Conservation (phyloP, 225 moss, liverwort and hornwort species). For the Ulota crispa region DNA sequence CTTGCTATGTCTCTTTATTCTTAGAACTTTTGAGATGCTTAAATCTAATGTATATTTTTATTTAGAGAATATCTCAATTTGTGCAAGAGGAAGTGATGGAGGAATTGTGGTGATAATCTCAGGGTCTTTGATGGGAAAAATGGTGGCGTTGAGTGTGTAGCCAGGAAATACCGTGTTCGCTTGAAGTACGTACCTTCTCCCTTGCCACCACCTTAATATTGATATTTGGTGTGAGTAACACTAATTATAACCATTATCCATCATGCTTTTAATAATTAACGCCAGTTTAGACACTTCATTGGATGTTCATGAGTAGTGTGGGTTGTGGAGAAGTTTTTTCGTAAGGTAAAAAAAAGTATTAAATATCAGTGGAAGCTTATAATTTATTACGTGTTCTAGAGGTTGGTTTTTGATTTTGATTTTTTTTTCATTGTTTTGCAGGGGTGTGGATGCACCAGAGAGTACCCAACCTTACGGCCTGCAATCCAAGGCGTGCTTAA, state of each 20-base stretch:
- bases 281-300: background rate
- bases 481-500: constrained; percentile 42
- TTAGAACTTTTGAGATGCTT: too few species aligned
- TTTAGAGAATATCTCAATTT: background rate
- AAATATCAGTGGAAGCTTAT: too few species aligned
- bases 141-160: constrained; percentile 30
- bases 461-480: constrained; percentile 39
- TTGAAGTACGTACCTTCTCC: constrained; percentile 38
- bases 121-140: constrained; percentile 47
- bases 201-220: background rate
- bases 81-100: background rate
- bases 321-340: too few species aligned
- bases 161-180: constrained; percentile 47
- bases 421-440: background rate
- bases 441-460: constrained; percentile 69
- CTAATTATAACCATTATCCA: background rate
- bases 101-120: background rate
- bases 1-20: too few species aligned
- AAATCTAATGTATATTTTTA: too few species aligned
- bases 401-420: too few species aligned
- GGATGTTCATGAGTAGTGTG: background rate
- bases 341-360: too few species aligned
- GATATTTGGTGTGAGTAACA: background rate
- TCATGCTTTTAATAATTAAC: background rate
- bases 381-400: too few species aligned